Conservation (phyloP, 106 monocot genomes). For the Ottelia alismoides region DNA sequence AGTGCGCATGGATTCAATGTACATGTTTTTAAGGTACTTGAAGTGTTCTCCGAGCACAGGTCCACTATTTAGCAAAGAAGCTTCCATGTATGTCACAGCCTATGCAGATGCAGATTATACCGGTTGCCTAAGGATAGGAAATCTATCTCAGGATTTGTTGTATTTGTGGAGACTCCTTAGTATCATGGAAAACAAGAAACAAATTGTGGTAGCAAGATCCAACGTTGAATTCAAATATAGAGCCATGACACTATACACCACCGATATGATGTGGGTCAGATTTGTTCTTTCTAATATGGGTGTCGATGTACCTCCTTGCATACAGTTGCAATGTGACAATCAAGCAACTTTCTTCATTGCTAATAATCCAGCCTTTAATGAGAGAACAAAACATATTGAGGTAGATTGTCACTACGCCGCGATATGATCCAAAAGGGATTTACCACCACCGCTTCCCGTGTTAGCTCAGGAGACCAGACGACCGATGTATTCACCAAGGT, state of each 20-base stretch:
- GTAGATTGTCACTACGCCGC: background rate
- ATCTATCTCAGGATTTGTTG: too few relatives aligned
- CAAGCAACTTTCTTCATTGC: background rate
- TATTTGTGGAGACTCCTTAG: too few relatives aligned
- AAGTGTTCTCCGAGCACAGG: too few relatives aligned
- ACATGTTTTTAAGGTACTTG: too few relatives aligned
- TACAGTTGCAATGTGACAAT: background rate
- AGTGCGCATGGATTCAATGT: too few relatives aligned
- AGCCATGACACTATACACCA: background rate
- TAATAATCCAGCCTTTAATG: background rate
- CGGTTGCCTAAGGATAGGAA: too few relatives aligned
- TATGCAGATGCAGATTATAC: too few relatives aligned
- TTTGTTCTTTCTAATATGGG: background rate
- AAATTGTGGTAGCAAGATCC: background rate
- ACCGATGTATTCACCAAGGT: background rate
- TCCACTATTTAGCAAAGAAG: too few relatives aligned
- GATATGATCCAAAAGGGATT: background rate
- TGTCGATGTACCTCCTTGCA: background rate
- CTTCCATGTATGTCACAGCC: too few relatives aligned
- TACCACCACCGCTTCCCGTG: background rate
- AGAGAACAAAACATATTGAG: background rate
- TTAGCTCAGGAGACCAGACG: background rate
- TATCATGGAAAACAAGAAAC: background rate
- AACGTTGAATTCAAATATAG: background rate
- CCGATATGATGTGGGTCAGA: background rate